Evolutionary conservation across 179 eudicot genomes (phyloP).

Genomic region (Beta corolliflora): DNA sequence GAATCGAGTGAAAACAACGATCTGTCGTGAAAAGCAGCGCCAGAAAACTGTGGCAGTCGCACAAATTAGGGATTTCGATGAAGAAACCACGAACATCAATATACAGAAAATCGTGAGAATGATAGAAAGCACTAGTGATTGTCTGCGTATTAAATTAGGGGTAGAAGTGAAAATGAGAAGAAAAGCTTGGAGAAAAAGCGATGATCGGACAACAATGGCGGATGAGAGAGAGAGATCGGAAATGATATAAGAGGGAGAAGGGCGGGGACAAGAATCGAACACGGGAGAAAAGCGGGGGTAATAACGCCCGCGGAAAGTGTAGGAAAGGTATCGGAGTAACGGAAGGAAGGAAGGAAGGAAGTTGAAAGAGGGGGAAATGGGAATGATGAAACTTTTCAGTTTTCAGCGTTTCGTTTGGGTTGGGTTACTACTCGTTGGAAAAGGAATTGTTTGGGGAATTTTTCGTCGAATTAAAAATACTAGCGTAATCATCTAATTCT

Average conservation of each 20-base stretch:
- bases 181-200: background rate
- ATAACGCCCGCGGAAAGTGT: background rate
- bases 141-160: background rate
- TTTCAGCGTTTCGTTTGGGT: too few species aligned
- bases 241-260: background rate
- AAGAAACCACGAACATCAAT: background rate
- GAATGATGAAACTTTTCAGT: too few species aligned
- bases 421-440: too few species aligned
- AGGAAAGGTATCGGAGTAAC: background rate
- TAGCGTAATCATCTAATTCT: too few species aligned
- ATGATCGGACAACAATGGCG: background rate
- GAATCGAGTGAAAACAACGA: constrained; percentile 11
- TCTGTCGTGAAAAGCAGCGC: constrained; percentile 36
- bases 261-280: background rate
- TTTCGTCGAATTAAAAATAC: too few species aligned
- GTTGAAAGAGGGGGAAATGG: too few species aligned
- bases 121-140: background rate
- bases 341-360: too few species aligned
- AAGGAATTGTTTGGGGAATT: too few species aligned
- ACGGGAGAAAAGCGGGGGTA: background rate
- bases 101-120: constrained; percentile 9
- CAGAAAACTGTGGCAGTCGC: background rate
- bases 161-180: background rate
- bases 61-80: background rate
- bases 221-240: background rate